Base-by-base conservation (phyloP, 805 yeast species). In the Candida sithepensis region DNA sequence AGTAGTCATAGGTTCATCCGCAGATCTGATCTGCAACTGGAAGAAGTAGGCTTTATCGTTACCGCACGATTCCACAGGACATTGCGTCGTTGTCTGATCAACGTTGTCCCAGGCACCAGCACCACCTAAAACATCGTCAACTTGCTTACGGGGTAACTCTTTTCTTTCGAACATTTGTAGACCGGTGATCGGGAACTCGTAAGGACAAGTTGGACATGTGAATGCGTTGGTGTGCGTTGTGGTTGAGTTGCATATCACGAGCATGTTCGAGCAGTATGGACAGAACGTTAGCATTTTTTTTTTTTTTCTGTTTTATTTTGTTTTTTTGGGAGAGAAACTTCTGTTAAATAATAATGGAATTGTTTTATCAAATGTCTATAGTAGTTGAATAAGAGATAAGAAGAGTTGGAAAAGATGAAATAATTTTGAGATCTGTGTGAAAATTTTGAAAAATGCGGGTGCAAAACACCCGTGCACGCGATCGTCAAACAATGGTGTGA, bases 1-100 rank as follows among this genome's bases (percentile, higher is more conserved):
- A 2, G 98, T 92, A 0, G 99, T 94, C 98, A 94, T 94, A 21
- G 99, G 99, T 72, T 94, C 99, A 77, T 94, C 99, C 2, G 99
- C 99, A 52, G 96, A 87, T 68, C 99, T 78, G 61, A 94, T 94
- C 68, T 94, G 99, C 50, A 94, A 73, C 70, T 94, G 98, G 77
- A 91, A 94, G 74, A 88, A 94, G 69, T 94, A 94, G 0, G 99
- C 99, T 67, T 89, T 88, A 55, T 81, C 86, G 54, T 85, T 84
- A 37, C 88, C 96, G 72, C 99, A 94, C 2, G 73, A 62, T 48
- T 88, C 96, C 39, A 81, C 74, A 3, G 97, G 97, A 73, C 99
- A 92, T 64, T 92, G 96, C 0, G 92, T 88, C 1, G 82, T 74
- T 0, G 98, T 94, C 64, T 94, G 97, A 64, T 94, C 99, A 23